Percentiles rank a stretch among this genome's conserved stretches.
Conservation (phyloP, 768 basidiomycete genomes). For the Lepiota brunneoincarnata region DNA sequence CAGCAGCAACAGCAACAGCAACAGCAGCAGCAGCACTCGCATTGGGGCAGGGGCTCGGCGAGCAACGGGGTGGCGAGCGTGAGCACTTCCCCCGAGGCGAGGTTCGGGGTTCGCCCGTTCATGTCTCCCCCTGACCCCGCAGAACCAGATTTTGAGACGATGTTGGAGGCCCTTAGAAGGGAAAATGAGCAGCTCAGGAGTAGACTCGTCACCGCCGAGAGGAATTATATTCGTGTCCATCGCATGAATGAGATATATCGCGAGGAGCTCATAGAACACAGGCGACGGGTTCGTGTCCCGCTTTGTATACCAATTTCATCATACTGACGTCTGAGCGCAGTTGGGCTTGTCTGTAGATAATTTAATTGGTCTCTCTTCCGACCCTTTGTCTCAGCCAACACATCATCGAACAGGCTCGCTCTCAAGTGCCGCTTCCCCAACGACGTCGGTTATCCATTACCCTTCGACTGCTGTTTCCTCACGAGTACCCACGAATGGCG, state of each 20-base stretch:
- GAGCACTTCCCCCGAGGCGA: slow-evolving; percentile 32
- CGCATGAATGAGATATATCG: slow-evolving; percentile 81
- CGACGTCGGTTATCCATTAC: slow-evolving; percentile 41
- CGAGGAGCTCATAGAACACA: slow-evolving; percentile 78
- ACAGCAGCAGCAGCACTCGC: slow-evolving; percentile 19
- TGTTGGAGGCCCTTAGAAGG: slow-evolving; percentile 72
- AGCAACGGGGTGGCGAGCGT: slow-evolving; percentile 16
- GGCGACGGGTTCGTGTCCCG: slow-evolving; percentile 61
- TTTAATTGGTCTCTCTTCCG: slow-evolving; percentile 67
- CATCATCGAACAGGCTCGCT: slow-evolving; percentile 48
- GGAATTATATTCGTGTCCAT: slow-evolving; percentile 71
- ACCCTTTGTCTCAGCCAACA: slow-evolving; percentile 70
- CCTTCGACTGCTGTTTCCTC: slow-evolving; percentile 13
- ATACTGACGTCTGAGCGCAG: slow-evolving; percentile 31
- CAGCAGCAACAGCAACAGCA: slow-evolving; percentile 46
- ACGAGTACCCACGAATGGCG: slow-evolving; percentile 37
- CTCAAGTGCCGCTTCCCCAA: slow-evolving; percentile 42
- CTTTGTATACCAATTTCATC: slow-evolving; percentile 2
- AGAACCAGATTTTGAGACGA: slow-evolving; percentile 48
- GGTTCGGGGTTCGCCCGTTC: slow-evolving; percentile 27
- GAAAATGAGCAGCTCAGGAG: slow-evolving; percentile 78
- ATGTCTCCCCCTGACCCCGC: slow-evolving; percentile 23
- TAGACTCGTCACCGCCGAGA: slow-evolving; percentile 69
- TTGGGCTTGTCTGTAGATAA: slow-evolving; percentile 77
- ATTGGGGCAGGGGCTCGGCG: slow-evolving; percentile 1